Percentiles rank a stretch among this genome's conserved stretches.
Evolutionary conservation across 208 protist species (phyloP).

Genomic region (Leishmania martiniquensis): DNA sequence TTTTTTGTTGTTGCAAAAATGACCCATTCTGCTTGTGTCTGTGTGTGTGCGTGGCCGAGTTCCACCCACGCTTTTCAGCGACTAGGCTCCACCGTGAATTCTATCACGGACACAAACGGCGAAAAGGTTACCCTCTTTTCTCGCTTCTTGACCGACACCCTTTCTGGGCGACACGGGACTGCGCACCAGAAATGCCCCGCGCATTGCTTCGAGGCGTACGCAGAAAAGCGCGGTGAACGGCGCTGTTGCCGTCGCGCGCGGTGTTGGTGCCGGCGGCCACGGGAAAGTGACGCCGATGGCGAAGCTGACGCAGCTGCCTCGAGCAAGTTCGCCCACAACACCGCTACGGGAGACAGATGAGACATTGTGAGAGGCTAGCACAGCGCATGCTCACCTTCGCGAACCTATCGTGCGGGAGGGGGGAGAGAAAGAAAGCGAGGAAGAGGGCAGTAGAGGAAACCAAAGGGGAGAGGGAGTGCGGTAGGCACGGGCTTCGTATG

Average conservation of each 20-base stretch:
- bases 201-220: slow-evolving; percentile 24
- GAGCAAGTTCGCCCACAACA: slow-evolving; percentile 28
- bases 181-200: slow-evolving; percentile 29
- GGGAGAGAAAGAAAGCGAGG: neutral
- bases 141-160: slow-evolving; percentile 13
- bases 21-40: too few relatives aligned
- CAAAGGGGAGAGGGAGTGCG: neutral
- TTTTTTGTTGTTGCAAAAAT: neutral
- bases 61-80: neutral
- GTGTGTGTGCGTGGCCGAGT: too few relatives aligned
- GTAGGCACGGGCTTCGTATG: neutral
- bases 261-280: neutral
- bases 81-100: slow-evolving; percentile 16
- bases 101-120: slow-evolving; percentile 25
- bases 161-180: slow-evolving; percentile 27
- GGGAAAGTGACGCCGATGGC: neutral
- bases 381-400: neutral
- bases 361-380: slow-evolving; percentile 5
- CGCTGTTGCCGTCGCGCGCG: neutral
- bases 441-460: neutral
- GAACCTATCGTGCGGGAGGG: neutral
- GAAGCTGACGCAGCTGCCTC: slow-evolving; percentile 6
- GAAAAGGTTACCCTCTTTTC: slow-evolving; percentile 32
- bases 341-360: slow-evolving; percentile 7
- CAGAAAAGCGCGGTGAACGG: slow-evolving; percentile 3